Conservation (phyloP, 306 rosid genomes). For the Pueraria montana region DNA sequence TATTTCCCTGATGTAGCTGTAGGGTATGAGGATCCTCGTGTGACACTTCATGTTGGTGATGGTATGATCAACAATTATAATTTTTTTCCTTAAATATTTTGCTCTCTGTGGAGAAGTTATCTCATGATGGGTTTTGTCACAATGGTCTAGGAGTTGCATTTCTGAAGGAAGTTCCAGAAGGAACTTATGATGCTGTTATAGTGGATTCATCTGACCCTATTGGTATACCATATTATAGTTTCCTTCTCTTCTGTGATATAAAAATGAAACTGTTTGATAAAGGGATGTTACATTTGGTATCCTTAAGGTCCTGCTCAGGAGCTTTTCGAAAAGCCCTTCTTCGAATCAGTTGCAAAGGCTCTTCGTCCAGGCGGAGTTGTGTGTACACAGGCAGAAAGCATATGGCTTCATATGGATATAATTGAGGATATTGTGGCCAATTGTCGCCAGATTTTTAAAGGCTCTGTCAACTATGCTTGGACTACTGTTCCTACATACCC, state of each 20-base stretch:
- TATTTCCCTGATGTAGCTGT: conserved; percentile 88
- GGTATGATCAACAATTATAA: conserved; percentile 60
- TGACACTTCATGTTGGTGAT: conserved; percentile 85
- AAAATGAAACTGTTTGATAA: conserved; percentile 18
- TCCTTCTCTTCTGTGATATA: conserved; percentile 13
- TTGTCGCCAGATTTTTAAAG: conserved; percentile 87
- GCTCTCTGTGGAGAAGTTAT: neutral
- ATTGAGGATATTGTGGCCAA: conserved; percentile 87
- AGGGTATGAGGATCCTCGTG: conserved; percentile 92
- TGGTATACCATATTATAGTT: conserved; percentile 59
- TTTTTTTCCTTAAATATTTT: conserved; percentile 1
- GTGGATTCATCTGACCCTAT: conserved; percentile 99
- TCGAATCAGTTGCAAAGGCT: conserved; percentile 78
- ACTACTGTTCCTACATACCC: conserved; percentile 99
- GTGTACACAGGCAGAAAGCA: conserved; percentile 99
- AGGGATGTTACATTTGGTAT: conserved; percentile 40
- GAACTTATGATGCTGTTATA: conserved; percentile 93
- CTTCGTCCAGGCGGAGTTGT: conserved; percentile 98
- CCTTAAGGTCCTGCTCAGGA: conserved; percentile 95
- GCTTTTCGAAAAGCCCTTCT: conserved; percentile 97
- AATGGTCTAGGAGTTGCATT: conserved; percentile 87
- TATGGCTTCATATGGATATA: conserved; percentile 99
- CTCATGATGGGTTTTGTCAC: conserved; percentile 43
- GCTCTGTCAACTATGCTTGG: conserved; percentile 99
- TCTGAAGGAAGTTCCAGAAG: conserved; percentile 84